These are phyloP conservation scores for Botrytis fabae DNA, from an alignment of 2,329 filamentous ascomycete genomes.

Conservation along the genomic window DNA sequence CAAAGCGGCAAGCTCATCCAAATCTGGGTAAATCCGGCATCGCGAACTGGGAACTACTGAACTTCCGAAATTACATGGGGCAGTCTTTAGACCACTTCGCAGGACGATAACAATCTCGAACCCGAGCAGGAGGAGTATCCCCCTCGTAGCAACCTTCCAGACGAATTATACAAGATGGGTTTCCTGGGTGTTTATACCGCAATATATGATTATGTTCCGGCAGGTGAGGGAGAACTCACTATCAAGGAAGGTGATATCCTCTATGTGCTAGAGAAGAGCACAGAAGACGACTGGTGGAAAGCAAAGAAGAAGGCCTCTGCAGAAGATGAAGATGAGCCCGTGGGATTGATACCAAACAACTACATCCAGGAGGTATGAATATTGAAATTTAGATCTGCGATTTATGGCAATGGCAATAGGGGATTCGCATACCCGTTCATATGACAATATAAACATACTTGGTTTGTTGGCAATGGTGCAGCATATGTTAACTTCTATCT, in stretches of 20 bases:
- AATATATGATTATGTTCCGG: slow-evolving; percentile 88
- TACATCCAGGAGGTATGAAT: slow-evolving; percentile 84
- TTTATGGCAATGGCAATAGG: neutral
- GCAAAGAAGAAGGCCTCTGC: slow-evolving; percentile 45
- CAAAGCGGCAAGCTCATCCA: slow-evolving; percentile 14
- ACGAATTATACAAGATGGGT: slow-evolving; percentile 60
- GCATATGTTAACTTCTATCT: slow-evolving; percentile 26
- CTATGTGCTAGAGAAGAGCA: slow-evolving; percentile 73
- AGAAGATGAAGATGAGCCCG: slow-evolving; percentile 43
- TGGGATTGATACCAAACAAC: slow-evolving; percentile 74
- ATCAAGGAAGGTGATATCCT: slow-evolving; percentile 85
- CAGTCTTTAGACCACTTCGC: slow-evolving; percentile 30
- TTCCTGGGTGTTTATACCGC: slow-evolving; percentile 91
- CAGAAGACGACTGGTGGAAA: slow-evolving; percentile 82
- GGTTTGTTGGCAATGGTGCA: neutral
- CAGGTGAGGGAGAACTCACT: slow-evolving; percentile 80
- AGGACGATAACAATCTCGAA: slow-evolving; percentile 32
- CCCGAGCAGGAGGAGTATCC: slow-evolving; percentile 27
- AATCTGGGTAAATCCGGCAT: slow-evolving; percentile 23
- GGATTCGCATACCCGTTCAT: neutral
- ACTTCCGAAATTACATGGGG: slow-evolving; percentile 36
- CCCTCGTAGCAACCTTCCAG: slow-evolving; percentile 24
- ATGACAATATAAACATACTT: neutral
- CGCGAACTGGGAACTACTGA: slow-evolving; percentile 23
- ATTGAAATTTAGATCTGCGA: slow-evolving; percentile 2